phyloP scores from a whole-genome alignment of 352 stramenopile genomes.

The Globisporangium cylindrosporum region DNA sequence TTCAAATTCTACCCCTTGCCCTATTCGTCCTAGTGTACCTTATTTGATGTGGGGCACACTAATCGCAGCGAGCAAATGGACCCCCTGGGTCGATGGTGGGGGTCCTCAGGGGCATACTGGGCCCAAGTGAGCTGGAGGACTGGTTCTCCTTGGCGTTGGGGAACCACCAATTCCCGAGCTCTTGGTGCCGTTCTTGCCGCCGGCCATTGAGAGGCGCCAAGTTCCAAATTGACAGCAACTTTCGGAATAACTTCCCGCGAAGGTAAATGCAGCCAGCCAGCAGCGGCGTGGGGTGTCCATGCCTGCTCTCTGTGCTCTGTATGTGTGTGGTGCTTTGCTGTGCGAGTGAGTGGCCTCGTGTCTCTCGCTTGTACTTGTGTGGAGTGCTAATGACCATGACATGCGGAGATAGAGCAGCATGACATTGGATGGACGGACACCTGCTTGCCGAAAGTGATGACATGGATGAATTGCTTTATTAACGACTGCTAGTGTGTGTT shows the following conservation, averaged over 20 bases:
- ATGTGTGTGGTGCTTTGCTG: conserved; percentile 6
- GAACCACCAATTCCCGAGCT: conserved; percentile 75
- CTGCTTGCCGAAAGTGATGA: neutral
- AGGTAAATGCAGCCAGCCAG: conserved; percentile 45
- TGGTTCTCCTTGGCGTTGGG: conserved; percentile 72
- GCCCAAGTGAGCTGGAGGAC: conserved; percentile 54
- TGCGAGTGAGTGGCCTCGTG: neutral
- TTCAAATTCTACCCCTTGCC: neutral
- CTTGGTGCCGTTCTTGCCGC: conserved; percentile 18
- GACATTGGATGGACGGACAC: neutral
- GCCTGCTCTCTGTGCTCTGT: neutral
- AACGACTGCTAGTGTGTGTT: neutral
- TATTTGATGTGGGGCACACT: conserved; percentile 6
- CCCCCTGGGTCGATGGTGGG: conserved; percentile 13
- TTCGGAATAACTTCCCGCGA: conserved; percentile 76
- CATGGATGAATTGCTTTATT: conserved; percentile 1
- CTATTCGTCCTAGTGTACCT: neutral
- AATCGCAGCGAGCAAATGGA: neutral
- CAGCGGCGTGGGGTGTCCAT: neutral
- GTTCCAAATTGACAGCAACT: conserved; percentile 90
- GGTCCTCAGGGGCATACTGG: conserved; percentile 54
- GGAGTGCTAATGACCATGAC: neutral
- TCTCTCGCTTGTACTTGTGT: neutral
- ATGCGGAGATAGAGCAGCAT: neutral
- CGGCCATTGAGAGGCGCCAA: conserved; percentile 51